Percentiles rank a stretch among this genome's conserved stretches.
Evolutionary conservation across 2,329 filamentous ascomycete genomes (phyloP).

Genomic region (Westerdykella aurantiaca): DNA sequence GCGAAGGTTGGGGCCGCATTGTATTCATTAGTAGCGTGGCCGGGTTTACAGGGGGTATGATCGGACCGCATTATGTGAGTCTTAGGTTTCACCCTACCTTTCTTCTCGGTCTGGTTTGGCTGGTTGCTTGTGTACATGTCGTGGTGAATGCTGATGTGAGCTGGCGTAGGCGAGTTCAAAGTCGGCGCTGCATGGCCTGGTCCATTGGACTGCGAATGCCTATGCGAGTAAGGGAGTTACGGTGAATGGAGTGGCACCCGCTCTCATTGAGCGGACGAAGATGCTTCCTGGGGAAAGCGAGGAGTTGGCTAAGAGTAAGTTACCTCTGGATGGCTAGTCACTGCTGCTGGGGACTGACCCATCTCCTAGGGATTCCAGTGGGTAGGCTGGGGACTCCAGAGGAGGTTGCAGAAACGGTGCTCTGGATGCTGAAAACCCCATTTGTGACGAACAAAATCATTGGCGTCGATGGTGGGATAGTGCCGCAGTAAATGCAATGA

Average conservation of each 20-base stretch:
- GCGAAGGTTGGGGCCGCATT: conserved; percentile 32
- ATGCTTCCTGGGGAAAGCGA: conserved; percentile 40
- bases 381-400: conserved; percentile 42
- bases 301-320: conserved; percentile 32
- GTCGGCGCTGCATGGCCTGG: conserved; percentile 43
- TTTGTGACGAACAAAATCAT: conserved; percentile 44
- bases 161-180: conserved; percentile 25
- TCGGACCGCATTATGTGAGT: conserved; percentile 37
- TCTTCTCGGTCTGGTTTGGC: too few relatives aligned
- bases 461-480: conserved; percentile 20
- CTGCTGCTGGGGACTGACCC: not conserved
- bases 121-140: too few relatives aligned
- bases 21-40: conserved; percentile 38
- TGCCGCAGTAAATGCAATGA: conserved; percentile 11
- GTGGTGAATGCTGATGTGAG: not conserved
- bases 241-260: conserved; percentile 46
- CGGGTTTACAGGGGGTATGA: conserved; percentile 37
- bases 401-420: conserved; percentile 45
- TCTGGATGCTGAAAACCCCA: conserved; percentile 44
- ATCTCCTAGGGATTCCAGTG: conserved; percentile 37
- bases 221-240: conserved; percentile 44
- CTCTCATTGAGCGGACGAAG: conserved; percentile 42
- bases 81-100: too few relatives aligned
- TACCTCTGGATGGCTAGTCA: not conserved
- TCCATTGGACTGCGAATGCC: conserved; percentile 42